Evolutionary conservation across 164 flowering plant species (phyloP).

Genomic region (Santalum album): DNA sequence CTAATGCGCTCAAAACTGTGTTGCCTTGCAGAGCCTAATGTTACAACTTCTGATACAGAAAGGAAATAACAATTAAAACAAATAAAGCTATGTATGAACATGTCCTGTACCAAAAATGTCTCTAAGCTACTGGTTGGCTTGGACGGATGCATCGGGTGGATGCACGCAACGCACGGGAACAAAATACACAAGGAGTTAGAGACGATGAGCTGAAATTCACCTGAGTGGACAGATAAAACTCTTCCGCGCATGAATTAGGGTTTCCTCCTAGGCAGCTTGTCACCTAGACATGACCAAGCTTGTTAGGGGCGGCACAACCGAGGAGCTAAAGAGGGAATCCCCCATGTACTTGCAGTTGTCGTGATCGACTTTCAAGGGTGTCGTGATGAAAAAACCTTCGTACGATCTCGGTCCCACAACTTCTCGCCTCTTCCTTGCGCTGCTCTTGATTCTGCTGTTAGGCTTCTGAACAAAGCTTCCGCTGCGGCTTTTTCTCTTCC

Average conservation of each 20-base stretch:
- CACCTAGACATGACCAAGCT: conserved; percentile 78
- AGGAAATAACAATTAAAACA: not conserved
- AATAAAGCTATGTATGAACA: not conserved
- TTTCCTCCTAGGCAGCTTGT: conserved; percentile 5
- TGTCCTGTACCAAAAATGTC: not conserved
- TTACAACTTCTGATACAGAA: not conserved
- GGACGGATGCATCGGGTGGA: not conserved
- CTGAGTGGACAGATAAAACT: no score
- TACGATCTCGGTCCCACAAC: conserved; percentile 10
- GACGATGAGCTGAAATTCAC: no score
- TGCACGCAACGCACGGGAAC: no score
- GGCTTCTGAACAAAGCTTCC: conserved; percentile 17
- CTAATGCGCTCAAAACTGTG: not conserved
- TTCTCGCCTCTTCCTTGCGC: conserved; percentile 9
- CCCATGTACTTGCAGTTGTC: conserved; percentile 64
- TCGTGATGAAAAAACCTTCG: conserved; percentile 26
- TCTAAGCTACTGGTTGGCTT: not conserved
- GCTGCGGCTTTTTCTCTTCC: conserved; percentile 41
- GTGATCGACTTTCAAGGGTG: conserved; percentile 36
- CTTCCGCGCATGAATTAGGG: no score
- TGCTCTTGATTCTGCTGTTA: conserved; percentile 5
- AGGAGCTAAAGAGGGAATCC: conserved; percentile 40
- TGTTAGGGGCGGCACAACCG: conserved; percentile 39
- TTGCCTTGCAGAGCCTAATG: not conserved
- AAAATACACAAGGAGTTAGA: not conserved